These are phyloP conservation scores for Boletus sp. DNA, from an alignment of 768 basidiomycete species.

Conservation along the genomic window DNA sequence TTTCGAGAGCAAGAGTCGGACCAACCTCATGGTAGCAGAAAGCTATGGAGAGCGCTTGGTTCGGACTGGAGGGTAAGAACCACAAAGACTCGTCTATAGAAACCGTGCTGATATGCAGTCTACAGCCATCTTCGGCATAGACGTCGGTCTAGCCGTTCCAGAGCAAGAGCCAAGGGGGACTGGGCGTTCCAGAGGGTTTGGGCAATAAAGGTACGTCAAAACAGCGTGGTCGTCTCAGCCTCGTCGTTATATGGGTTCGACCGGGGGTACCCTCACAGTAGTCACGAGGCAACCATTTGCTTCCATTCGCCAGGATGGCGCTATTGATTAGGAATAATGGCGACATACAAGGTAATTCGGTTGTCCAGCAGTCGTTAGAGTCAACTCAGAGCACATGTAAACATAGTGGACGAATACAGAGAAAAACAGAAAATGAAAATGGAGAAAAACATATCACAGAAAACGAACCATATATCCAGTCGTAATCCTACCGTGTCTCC, in stretches of 20 bases:
- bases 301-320: not conserved
- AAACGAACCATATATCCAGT: not conserved
- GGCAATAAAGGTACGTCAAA: not conserved
- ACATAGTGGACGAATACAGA: slow-evolving; percentile 1
- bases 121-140: not conserved
- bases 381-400: not conserved
- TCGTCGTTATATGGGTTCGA: not conserved
- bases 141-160: not conserved
- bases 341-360: not conserved
- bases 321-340: not conserved
- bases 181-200: too few species aligned
- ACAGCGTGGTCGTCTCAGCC: too few species aligned
- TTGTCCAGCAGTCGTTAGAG: not conserved
- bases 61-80: not conserved
- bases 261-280: slow-evolving; percentile 17
- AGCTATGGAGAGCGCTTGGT: not conserved
- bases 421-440: not conserved
- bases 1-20: not conserved
- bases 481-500: not conserved
- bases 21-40: not conserved
- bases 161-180: not conserved
- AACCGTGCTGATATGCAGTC: not conserved
- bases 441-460: slow-evolving; percentile 4
- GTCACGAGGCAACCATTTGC: not conserved
- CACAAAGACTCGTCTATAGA: not conserved